Conservation (phyloP, 352 stramenopile species). For the Peronospora destructor region DNA sequence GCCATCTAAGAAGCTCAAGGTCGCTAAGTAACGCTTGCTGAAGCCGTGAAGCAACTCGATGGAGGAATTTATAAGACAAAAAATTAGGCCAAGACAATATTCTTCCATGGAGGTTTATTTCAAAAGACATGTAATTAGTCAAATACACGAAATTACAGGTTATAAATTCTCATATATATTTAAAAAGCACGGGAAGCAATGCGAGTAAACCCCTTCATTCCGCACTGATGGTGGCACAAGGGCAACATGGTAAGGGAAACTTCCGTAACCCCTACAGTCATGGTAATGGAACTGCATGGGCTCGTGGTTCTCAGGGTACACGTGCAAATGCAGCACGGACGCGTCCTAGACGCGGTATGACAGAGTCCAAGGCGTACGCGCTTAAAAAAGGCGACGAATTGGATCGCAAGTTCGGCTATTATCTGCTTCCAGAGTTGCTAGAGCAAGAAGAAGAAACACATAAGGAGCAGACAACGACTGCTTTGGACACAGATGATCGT, state of each 20-base stretch:
- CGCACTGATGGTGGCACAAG: slow-evolving; percentile 11
- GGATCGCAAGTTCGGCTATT: slow-evolving; percentile 65
- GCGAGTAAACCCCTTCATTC: slow-evolving; percentile 10
- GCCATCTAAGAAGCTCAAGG: slow-evolving; percentile 30
- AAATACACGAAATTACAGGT: background rate
- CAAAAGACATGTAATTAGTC: background rate
- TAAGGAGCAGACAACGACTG: slow-evolving; percentile 8
- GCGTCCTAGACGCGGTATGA: slow-evolving; percentile 45
- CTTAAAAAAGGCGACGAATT: slow-evolving; percentile 60
- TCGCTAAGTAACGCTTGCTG: background rate
- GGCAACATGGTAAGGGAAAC: slow-evolving; percentile 13
- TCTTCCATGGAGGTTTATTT: background rate
- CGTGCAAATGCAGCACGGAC: slow-evolving; percentile 44
- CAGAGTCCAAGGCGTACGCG: slow-evolving; percentile 47
- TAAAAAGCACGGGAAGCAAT: background rate
- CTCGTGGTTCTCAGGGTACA: slow-evolving; percentile 62
- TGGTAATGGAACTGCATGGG: slow-evolving; percentile 54
- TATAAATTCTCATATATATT: background rate
- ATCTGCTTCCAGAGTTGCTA: slow-evolving; percentile 48
- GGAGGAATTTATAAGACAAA: background rate
- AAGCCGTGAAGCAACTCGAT: background rate
- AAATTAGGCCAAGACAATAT: background rate
- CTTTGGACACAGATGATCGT: slow-evolving; percentile 8
- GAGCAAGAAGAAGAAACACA: slow-evolving; percentile 38
- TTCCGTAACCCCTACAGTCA: slow-evolving; percentile 37